phyloP scores from a whole-genome alignment of 345 rosid genomes.

The Pistacia integerrima region DNA sequence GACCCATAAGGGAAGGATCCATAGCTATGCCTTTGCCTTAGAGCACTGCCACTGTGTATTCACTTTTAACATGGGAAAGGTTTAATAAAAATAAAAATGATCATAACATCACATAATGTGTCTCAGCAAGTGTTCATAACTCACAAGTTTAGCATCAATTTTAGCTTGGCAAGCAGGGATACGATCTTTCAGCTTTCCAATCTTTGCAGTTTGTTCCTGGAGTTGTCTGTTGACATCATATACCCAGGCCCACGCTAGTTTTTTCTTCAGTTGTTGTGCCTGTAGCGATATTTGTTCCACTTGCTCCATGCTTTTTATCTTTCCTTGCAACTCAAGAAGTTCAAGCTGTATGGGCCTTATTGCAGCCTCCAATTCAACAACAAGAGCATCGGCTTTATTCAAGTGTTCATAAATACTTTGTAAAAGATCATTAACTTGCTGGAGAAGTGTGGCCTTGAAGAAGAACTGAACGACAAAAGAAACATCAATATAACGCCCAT shows the following conservation, averaged over 20 bases:
- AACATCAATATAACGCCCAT: constrained; percentile 31
- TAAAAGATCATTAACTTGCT: constrained; percentile 89
- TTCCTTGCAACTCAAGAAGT: constrained; percentile 62
- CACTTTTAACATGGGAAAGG: neutral
- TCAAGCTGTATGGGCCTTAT: constrained; percentile 78
- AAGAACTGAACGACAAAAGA: constrained; percentile 62
- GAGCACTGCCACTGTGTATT: too few relatives aligned
- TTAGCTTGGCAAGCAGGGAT: constrained; percentile 89
- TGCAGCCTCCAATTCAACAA: constrained; percentile 67
- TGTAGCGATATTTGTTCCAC: constrained; percentile 78
- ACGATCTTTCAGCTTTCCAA: constrained; percentile 75
- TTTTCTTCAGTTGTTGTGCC: constrained; percentile 71
- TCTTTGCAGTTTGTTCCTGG: constrained; percentile 49
- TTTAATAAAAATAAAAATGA: neutral
- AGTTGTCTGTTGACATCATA: constrained; percentile 77
- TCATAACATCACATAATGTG: neutral
- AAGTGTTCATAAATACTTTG: constrained; percentile 61
- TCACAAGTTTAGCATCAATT: constrained; percentile 74
- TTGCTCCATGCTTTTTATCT: constrained; percentile 88
- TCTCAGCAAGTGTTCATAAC: constrained; percentile 31
- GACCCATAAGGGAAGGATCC: too few relatives aligned
- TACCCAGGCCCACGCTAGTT: constrained; percentile 97
- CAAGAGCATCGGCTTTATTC: constrained; percentile 55
- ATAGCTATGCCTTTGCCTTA: too few relatives aligned
- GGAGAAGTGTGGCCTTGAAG: constrained; percentile 95